Percentiles rank a stretch among this genome's conserved stretches.
Evolutionary conservation across 2,329 filamentous ascomycete species (phyloP).

Genomic region (Aspergillus pseudotamarii): DNA sequence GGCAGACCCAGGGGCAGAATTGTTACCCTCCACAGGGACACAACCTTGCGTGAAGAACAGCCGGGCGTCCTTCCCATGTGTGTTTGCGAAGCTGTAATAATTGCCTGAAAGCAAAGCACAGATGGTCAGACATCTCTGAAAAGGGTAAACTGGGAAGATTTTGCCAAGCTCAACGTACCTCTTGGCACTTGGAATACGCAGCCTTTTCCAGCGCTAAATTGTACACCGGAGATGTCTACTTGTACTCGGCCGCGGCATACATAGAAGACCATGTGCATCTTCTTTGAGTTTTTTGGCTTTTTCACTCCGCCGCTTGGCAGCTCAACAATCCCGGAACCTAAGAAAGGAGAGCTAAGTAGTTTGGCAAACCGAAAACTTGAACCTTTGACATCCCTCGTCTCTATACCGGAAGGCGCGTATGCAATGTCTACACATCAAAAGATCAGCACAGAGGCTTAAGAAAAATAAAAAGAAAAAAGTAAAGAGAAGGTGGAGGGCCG

Average conservation of each 20-base stretch:
- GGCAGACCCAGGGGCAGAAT: conserved; percentile 25
- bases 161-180: conserved; percentile 62
- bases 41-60: conserved; percentile 94
- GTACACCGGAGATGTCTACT: conserved; percentile 62
- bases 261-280: conserved; percentile 98
- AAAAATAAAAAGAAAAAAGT: background rate
- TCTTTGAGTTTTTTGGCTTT: conserved; percentile 85
- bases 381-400: conserved; percentile 60
- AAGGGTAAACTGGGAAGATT: background rate
- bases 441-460: conserved; percentile 1
- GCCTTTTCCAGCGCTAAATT: conserved; percentile 81
- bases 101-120: conserved; percentile 67
- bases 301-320: conserved; percentile 82
- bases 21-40: conserved; percentile 50
- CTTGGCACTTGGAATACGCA: conserved; percentile 93
- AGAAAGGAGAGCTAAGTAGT: conserved; percentile 79
- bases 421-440: conserved; percentile 55
- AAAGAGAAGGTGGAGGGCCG: conserved; percentile 9
- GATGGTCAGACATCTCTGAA: background rate
- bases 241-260: conserved; percentile 80
- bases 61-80: conserved; percentile 69
- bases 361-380: conserved; percentile 87
- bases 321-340: conserved; percentile 88
- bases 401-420: conserved; percentile 59
- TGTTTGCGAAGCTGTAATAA: conserved; percentile 87